phyloP scores from a whole-genome alignment of 2,329 filamentous ascomycete genomes.

The Claviceps sp. region DNA sequence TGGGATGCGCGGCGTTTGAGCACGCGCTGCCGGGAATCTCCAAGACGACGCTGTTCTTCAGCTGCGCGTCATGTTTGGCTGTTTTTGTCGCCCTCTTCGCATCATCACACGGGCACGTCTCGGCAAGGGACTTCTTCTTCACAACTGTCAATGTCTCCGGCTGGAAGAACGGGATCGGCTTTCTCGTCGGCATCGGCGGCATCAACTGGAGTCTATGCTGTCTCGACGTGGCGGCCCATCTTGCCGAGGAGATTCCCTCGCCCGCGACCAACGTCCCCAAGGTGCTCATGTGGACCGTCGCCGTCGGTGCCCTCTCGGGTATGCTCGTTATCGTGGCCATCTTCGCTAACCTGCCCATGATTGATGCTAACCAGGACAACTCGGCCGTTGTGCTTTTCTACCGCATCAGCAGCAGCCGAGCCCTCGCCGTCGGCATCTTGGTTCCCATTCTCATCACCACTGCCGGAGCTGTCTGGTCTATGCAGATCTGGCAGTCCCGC shows the following conservation, averaged over 20 bases:
- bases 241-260: constrained; percentile 17
- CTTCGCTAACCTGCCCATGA: constrained; percentile 9
- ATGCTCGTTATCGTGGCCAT: constrained; percentile 11
- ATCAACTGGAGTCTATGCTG: constrained; percentile 18
- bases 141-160: constrained; percentile 12
- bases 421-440: constrained; percentile 13
- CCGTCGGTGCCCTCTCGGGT: constrained; percentile 11
- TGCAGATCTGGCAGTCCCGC: constrained; percentile 17
- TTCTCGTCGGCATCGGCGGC: constrained; percentile 16
- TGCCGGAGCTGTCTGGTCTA: constrained; percentile 13
- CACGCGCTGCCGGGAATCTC: constrained; percentile 14
- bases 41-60: constrained; percentile 13
- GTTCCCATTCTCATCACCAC: constrained; percentile 12
- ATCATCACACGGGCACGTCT: constrained; percentile 9
- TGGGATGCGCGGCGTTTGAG: constrained; percentile 12
- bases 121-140: constrained; percentile 12
- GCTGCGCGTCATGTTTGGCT: constrained; percentile 11
- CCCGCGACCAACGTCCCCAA: constrained; percentile 11
- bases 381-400: constrained; percentile 12
- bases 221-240: constrained; percentile 15
- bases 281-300: constrained; percentile 10
- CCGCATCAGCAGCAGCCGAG: constrained; percentile 11
- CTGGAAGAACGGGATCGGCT: constrained; percentile 15
- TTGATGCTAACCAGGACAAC: constrained; percentile 10
- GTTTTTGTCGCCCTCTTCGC: constrained; percentile 16